phyloP scores from a whole-genome alignment of 345 rosid species.

The Excoecaria cochinchinensis region DNA sequence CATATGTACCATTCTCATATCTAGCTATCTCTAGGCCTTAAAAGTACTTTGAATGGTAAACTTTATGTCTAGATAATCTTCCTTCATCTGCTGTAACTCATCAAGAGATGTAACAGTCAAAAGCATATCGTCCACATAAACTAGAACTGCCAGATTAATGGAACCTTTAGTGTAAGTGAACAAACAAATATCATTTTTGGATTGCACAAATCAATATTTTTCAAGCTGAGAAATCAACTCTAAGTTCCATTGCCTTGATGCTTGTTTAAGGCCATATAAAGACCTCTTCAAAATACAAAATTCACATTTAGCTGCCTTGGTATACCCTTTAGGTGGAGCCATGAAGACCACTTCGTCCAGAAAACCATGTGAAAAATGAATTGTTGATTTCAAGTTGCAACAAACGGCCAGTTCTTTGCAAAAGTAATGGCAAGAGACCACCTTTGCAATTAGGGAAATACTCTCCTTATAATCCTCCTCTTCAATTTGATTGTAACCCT shows the following conservation, averaged over 20 bases:
- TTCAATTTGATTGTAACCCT: too few relatives aligned
- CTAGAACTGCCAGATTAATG: background rate
- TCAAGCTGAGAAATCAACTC: background rate
- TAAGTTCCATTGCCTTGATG: background rate
- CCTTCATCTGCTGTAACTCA: background rate
- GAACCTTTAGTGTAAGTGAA: background rate
- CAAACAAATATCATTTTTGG: background rate
- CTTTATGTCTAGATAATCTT: background rate
- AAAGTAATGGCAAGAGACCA: too few relatives aligned
- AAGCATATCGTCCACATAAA: background rate
- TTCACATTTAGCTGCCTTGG: background rate
- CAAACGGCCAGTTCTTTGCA: too few relatives aligned
- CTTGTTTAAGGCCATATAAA: background rate
- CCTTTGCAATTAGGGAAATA: too few relatives aligned
- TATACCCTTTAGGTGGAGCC: background rate
- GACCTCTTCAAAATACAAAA: background rate
- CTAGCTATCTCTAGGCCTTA: background rate
- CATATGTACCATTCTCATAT: background rate
- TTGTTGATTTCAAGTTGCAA: too few relatives aligned
- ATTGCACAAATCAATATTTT: background rate
- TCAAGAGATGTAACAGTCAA: background rate
- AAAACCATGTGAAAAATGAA: too few relatives aligned
- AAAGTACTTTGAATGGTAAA: background rate
- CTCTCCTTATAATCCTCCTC: too few relatives aligned
- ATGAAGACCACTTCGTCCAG: too few relatives aligned